Evolutionary conservation across 2,329 filamentous ascomycete species (phyloP).

Genomic region (Lithohypha guttulata): DNA sequence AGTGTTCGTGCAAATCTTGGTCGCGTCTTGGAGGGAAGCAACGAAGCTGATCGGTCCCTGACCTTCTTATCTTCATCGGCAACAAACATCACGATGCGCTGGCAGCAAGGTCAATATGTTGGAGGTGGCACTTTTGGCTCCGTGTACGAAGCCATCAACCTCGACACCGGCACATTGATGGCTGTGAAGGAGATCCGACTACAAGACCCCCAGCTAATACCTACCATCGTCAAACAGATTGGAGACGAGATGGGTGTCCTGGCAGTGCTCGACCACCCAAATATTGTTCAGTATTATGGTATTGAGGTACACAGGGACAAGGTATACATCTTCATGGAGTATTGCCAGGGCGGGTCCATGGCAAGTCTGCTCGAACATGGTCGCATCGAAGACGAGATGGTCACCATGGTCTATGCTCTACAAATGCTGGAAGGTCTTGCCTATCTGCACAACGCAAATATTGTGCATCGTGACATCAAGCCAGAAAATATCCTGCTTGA

Average conservation of each 20-base stretch:
- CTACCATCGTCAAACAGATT: conserved; percentile 86
- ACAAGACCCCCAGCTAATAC: conserved; percentile 92
- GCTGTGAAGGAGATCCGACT: conserved; percentile 97
- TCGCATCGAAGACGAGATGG: conserved; percentile 92
- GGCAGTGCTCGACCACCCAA: conserved; percentile 91
- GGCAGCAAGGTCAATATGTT: conserved; percentile 98
- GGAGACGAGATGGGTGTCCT: conserved; percentile 94
- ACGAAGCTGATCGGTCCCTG: conserved; percentile 88
- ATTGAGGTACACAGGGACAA: conserved; percentile 98
- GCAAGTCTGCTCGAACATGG: conserved; percentile 86
- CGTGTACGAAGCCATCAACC: conserved; percentile 92
- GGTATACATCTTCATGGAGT: conserved; percentile 99
- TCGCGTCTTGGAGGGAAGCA: conserved; percentile 82
- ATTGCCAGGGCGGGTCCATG: conserved; percentile 88
- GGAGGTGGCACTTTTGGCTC: conserved; percentile 95
- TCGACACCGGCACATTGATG: conserved; percentile 94
- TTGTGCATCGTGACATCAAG: conserved; percentile 95
- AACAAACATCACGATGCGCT: conserved; percentile 88
- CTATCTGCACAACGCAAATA: conserved; percentile 83
- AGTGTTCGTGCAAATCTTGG: conserved; percentile 73
- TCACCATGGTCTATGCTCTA: conserved; percentile 91
- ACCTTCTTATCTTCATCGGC: conserved; percentile 89
- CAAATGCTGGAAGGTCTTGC: conserved; percentile 89
- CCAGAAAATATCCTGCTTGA: conserved; percentile 95
- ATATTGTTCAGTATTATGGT: conserved; percentile 94